phyloP scores from a whole-genome alignment of 1,284 basidiomycete genomes.

The Xerocomus subilludens region DNA sequence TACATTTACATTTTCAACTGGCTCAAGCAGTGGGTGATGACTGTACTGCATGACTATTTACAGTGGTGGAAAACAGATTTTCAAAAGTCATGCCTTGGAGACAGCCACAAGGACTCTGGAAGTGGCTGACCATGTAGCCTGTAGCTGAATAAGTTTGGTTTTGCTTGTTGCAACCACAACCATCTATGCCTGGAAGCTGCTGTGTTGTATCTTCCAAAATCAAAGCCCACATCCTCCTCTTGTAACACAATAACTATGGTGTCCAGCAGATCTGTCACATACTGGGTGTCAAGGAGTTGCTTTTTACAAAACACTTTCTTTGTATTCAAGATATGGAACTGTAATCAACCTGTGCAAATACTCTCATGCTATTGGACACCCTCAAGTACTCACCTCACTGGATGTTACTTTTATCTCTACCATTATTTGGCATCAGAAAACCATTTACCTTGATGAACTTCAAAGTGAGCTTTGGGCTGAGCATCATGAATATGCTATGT shows the following conservation, averaged over 20 bases:
- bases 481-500: neutral
- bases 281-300: conserved; percentile 15
- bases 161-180: neutral
- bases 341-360: conserved; percentile 1
- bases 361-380: neutral
- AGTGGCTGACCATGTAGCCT: neutral
- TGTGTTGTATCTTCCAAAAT: neutral
- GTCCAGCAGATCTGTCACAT: conserved; percentile 16
- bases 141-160: neutral
- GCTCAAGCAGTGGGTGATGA: too few species aligned
- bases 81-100: neutral
- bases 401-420: conserved; percentile 2
- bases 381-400: neutral
- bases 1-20: too few species aligned
- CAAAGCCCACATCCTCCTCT: conserved; percentile 20
- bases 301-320: conserved; percentile 13
- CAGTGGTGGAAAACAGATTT: neutral
- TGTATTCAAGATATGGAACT: conserved; percentile 6
- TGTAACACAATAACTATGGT: conserved; percentile 1
- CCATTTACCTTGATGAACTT: neutral
- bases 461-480: neutral
- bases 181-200: conserved; percentile 3
- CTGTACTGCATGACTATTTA: too few species aligned
- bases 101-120: too few species aligned
- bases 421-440: too few species aligned